Percentiles rank a stretch among this genome's conserved stretches.
These are phyloP conservation scores for Mallotus repandus DNA, from an alignment of 441 rosid genomes.

Conservation along the genomic window DNA sequence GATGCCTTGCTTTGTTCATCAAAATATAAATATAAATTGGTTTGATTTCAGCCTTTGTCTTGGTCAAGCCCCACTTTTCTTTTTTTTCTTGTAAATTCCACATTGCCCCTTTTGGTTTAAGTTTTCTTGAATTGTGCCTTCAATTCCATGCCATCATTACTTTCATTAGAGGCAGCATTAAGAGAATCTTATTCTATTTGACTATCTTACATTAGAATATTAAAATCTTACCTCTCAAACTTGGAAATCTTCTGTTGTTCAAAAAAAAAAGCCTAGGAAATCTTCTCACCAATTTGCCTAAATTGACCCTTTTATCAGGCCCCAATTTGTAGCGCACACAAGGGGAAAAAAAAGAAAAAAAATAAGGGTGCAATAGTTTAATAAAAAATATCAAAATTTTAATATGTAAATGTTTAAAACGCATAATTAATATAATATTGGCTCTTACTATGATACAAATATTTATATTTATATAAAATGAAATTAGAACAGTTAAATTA, in stretches of 20 bases:
- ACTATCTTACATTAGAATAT: not conserved
- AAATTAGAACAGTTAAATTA: too few relatives aligned
- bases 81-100: conserved; percentile 23
- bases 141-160: conserved; percentile 29
- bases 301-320: not conserved
- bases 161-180: conserved; percentile 24
- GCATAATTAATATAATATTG: too few relatives aligned
- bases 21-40: conserved; percentile 5
- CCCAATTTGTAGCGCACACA: not conserved
- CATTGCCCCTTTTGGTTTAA: conserved; percentile 17
- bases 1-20: conserved; percentile 28
- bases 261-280: too few relatives aligned
- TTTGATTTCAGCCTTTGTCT: conserved; percentile 19
- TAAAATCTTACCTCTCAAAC: not conserved
- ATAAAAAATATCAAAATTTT: too few relatives aligned
- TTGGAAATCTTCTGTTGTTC: not conserved
- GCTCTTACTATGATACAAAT: too few relatives aligned
- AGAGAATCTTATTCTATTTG: conserved; percentile 38
- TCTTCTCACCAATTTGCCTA: not conserved
- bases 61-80: conserved; percentile 26
- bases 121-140: conserved; percentile 7
- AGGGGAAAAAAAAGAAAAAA: not conserved
- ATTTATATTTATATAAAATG: too few relatives aligned
- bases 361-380: too few relatives aligned
- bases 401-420: too few relatives aligned